Evolutionary conservation across 768 basidiomycete genomes (phyloP).

Genomic region (Rhizopogon vinicolor): DNA sequence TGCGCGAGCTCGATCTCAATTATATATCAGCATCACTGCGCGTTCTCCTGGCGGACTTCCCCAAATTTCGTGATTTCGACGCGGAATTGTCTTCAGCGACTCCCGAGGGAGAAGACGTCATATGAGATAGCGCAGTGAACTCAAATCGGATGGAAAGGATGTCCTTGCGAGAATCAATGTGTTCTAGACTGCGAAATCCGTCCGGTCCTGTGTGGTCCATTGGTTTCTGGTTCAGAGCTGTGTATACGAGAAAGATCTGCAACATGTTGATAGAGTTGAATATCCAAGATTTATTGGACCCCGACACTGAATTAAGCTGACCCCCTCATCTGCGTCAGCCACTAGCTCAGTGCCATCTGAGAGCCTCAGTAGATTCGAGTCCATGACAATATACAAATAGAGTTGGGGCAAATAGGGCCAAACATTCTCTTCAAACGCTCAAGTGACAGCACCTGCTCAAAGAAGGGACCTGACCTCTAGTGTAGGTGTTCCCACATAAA

Average conservation of each 20-base stretch:
- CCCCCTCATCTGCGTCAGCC: constrained; percentile 73
- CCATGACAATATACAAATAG: too few relatives aligned
- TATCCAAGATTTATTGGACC: too few relatives aligned
- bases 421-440: too few relatives aligned
- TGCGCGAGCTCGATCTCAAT: constrained; percentile 60
- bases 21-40: constrained; percentile 14
- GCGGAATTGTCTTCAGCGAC: background rate
- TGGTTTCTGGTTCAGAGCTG: constrained; percentile 18
- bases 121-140: constrained; percentile 22
- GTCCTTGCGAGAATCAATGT: constrained; percentile 59
- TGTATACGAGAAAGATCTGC: constrained; percentile 39
- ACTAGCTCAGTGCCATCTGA: constrained; percentile 38
- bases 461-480: too few relatives aligned
- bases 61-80: constrained; percentile 13
- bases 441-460: too few relatives aligned
- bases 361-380: background rate
- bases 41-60: constrained; percentile 20
- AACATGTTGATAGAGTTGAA: background rate
- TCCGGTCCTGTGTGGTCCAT: constrained; percentile 24
- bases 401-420: too few relatives aligned
- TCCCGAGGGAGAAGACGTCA: background rate
- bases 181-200: constrained; percentile 54
- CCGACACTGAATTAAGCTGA: constrained; percentile 16
- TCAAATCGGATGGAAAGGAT: constrained; percentile 53
- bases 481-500: too few relatives aligned